Evolutionary conservation across 116 monocot genomes (phyloP).

Genomic region (Posidonia oceanica): DNA sequence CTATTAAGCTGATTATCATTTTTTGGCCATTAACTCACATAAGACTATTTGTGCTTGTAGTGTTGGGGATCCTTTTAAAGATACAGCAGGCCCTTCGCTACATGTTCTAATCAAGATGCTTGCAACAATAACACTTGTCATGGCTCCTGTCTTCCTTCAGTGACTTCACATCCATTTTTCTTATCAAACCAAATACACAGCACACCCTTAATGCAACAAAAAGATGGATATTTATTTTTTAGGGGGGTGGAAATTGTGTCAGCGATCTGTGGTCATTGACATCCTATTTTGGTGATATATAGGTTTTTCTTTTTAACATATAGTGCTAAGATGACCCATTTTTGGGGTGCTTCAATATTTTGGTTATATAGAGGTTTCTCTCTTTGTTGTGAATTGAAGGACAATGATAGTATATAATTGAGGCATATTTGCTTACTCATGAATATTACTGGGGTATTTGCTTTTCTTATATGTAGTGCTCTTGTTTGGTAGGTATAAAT

Average conservation of each 20-base stretch:
- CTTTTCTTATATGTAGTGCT: no score
- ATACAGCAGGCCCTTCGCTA: slow-evolving; percentile 81
- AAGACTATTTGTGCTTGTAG: slow-evolving; percentile 24
- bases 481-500: no score
- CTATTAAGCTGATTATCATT: no score
- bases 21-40: background rate
- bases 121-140: slow-evolving; percentile 62
- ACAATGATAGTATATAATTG: background rate
- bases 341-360: background rate
- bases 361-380: background rate
- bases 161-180: background rate
- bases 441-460: background rate
- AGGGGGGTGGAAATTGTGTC: background rate
- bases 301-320: background rate
- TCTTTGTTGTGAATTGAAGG: background rate
- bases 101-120: slow-evolving; percentile 85
- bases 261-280: background rate
- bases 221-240: background rate
- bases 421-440: background rate
- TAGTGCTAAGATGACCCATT: background rate
- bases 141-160: slow-evolving; percentile 56
- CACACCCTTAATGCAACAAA: no score
- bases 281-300: background rate
- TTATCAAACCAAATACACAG: no score
- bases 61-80: slow-evolving; percentile 99